Percentiles rank a stretch among this genome's conserved stretches.
Evolutionary conservation across 768 basidiomycete genomes (phyloP).

Genomic region (Lentinula guzmanii): DNA sequence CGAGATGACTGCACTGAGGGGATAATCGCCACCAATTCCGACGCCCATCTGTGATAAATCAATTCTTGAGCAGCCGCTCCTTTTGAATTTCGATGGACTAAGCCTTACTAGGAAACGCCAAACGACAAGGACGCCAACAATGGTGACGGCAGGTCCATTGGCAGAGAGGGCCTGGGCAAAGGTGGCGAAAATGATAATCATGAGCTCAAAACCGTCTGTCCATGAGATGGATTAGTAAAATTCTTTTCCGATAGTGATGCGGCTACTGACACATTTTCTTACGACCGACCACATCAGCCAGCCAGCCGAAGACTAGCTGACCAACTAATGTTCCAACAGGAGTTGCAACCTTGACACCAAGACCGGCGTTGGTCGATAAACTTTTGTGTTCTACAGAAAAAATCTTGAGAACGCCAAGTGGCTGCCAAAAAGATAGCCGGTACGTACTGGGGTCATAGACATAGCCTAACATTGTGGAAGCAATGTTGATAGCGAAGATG

Average conservation of each 20-base stretch:
- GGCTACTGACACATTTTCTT: constrained; percentile 70
- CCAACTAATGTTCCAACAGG: constrained; percentile 73
- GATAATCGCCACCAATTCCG: constrained; percentile 89
- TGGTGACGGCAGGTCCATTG: constrained; percentile 54
- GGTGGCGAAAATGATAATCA: constrained; percentile 77
- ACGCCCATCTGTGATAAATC: constrained; percentile 52
- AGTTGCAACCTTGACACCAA: constrained; percentile 73
- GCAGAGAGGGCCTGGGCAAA: constrained; percentile 79
- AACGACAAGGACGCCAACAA: constrained; percentile 72
- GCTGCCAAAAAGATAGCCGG: constrained; percentile 1
- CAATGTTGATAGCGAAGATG: constrained; percentile 88
- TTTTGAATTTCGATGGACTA: neutral
- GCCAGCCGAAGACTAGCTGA: constrained; percentile 75
- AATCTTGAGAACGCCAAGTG: neutral
- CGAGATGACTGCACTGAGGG: constrained; percentile 78
- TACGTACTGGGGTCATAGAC: constrained; percentile 50
- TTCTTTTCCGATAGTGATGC: too few relatives aligned
- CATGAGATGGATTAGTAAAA: neutral
- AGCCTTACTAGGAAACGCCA: constrained; percentile 70
- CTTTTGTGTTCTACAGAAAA: constrained; percentile 12
- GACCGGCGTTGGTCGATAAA: constrained; percentile 50
- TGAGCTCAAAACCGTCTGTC: constrained; percentile 64
- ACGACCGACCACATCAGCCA: constrained; percentile 72
- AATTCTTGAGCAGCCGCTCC: neutral
- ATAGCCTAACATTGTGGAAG: constrained; percentile 75